Conservation (phyloP, 805 yeast genomes). For the Barnettozyma pratensis region DNA sequence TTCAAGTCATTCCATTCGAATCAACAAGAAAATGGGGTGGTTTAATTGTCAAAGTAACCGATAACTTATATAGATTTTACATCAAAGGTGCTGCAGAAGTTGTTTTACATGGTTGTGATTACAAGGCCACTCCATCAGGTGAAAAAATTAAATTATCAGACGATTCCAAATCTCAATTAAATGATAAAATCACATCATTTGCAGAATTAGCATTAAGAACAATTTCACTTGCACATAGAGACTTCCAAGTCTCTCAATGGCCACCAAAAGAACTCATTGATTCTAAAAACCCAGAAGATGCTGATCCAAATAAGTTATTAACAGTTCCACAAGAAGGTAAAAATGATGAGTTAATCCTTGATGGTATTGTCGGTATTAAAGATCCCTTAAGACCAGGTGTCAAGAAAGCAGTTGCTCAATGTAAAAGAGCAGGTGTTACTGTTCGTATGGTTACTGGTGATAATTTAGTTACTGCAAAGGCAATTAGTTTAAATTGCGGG, state of each 20-base stretch:
- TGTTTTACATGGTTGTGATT: constrained; percentile 56
- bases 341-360: constrained; percentile 42
- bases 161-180: constrained; percentile 26
- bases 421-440: constrained; percentile 86
- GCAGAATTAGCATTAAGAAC: constrained; percentile 85
- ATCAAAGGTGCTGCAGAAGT: constrained; percentile 96
- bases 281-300: constrained; percentile 31
- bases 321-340: constrained; percentile 26
- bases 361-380: constrained; percentile 85
- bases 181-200: constrained; percentile 43
- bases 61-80: constrained; percentile 47
- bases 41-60: constrained; percentile 50
- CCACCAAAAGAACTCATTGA: constrained; percentile 52
- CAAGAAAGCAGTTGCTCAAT: constrained; percentile 77
- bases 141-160: constrained; percentile 24
- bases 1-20: constrained; percentile 84
- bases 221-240: constrained; percentile 79
- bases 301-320: constrained; percentile 38
- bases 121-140: constrained; percentile 30
- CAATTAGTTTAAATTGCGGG: constrained; percentile 84
- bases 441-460: constrained; percentile 99
- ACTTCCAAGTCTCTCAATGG: constrained; percentile 53
- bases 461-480: constrained; percentile 83
- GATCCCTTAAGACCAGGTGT: constrained; percentile 94
- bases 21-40: constrained; percentile 93